Percentiles rank a stretch among this genome's conserved stretches.
These are phyloP conservation scores for Zygoascus sp. DNA, from an alignment of 1,139 yeast genomes.

Conservation along the genomic window DNA sequence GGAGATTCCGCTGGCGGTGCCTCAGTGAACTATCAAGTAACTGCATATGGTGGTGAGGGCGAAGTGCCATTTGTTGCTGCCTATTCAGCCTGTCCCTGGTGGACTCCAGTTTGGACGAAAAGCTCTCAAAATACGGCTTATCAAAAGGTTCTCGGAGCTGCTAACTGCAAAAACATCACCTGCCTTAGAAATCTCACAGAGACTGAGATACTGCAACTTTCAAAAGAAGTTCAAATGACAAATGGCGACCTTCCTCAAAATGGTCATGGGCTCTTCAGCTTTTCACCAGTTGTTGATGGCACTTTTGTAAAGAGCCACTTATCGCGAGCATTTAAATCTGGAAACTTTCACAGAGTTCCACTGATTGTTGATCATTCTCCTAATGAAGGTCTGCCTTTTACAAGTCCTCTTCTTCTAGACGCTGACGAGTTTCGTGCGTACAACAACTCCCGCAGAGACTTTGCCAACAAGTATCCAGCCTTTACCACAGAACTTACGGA, in stretches of 20 bases:
- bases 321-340: conserved; percentile 13
- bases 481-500: conserved; percentile 1
- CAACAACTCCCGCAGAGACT: conserved; percentile 10
- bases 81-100: conserved; percentile 13
- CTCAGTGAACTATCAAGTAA: conserved; percentile 23
- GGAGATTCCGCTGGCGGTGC: conserved; percentile 40
- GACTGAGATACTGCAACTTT: conserved; percentile 4
- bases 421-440: conserved; percentile 10
- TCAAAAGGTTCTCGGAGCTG: conserved; percentile 6
- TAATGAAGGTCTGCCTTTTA: conserved; percentile 17
- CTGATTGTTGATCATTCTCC: conserved; percentile 11
- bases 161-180: conserved; percentile 12
- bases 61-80: conserved; percentile 12
- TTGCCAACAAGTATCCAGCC: conserved; percentile 11
- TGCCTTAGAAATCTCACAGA: conserved; percentile 14
- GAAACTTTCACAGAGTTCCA: conserved; percentile 15
- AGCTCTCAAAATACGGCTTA: conserved; percentile 13
- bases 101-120: conserved; percentile 11
- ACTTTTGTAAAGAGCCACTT: conserved; percentile 11
- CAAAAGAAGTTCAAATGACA: conserved; percentile 2
- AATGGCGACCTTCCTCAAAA: conserved; percentile 14
- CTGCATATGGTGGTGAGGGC: conserved; percentile 12
- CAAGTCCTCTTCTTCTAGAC: conserved; percentile 2
- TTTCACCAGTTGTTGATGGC: conserved; percentile 18
- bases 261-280: conserved; percentile 17